Base-by-base conservation (phyloP, 768 basidiomycete genomes). In the Amanita thiersii region DNA sequence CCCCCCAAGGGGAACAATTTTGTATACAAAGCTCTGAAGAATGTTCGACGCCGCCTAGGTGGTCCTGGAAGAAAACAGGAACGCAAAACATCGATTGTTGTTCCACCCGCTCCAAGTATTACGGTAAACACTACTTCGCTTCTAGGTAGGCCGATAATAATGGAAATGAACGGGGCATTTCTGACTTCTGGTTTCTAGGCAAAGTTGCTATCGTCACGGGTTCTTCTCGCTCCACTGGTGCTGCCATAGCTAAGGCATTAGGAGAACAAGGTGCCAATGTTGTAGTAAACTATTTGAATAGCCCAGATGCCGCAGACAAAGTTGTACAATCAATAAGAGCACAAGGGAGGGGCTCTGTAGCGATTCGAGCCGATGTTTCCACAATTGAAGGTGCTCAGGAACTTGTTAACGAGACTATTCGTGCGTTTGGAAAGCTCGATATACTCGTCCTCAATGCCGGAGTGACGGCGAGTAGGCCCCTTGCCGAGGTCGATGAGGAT, bases 141-240 rank as follows among this genome's bases (percentile, higher is more conserved):
- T n/a, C 5, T 33, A 23, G 40, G 40, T 41, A 24, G 9, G 31
- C n/a, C n/a, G n/a, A n/a, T n/a, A n/a, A n/a, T n/a, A n/a, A n/a
- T n/a, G n/a, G n/a, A n/a, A n/a, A n/a, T 9, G 17, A 43, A 36
- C 5, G 23, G 37, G 7, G 6, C 8, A 14, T 30, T 6, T 36
- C 14, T 21, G 31, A 33, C 25, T 7, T 26, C 7, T 12, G 32
- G 11, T n/a, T 48, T 35, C 12, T 44, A 64, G 71, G 69, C 14
- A 75, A 73, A 57, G 64, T 72, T n/a, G 73, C 72, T n/a, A 56
- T 79, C 35, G 68, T 79, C 29, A 79, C 78, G 12, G 76, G 77
- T 21, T 77, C 76, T 4, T 78, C 78, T 10, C 70, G 75, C 8
- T 69, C 67, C 12, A 79, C 77, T 19, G 79, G 77, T 26, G 78